Conservation (phyloP, 169 alveolate genomes). For the Plasmodium yoelii region DNA sequence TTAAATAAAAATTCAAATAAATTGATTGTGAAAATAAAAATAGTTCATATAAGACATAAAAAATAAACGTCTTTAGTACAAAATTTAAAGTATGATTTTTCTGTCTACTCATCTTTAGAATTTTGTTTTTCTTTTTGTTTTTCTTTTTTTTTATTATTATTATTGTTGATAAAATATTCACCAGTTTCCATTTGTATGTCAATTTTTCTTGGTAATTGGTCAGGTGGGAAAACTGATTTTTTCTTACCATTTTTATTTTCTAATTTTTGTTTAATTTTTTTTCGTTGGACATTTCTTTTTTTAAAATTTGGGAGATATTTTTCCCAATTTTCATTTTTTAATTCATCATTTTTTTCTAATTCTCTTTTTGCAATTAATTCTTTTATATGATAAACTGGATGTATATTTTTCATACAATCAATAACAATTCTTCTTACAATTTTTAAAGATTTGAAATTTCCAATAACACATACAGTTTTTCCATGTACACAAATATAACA, state of each 20-base stretch:
- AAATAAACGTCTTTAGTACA: no score
- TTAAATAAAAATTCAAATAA: no score
- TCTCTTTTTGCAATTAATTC: slow-evolving; percentile 99
- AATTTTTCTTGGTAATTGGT: slow-evolving; percentile 96
- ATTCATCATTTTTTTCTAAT: slow-evolving; percentile 95
- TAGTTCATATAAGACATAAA: no score
- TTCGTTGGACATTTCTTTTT: slow-evolving; percentile 94
- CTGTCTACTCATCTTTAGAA: slow-evolving; percentile 18
- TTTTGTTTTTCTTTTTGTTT: slow-evolving; percentile 35
- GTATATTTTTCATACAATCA: slow-evolving; percentile 98
- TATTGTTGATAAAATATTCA: slow-evolving; percentile 94
- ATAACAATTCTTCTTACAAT: slow-evolving; percentile 95
- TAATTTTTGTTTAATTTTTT: slow-evolving; percentile 78
- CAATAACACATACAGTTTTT: slow-evolving; percentile 98
- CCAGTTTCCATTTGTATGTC: slow-evolving; percentile 98
- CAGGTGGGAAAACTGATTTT: slow-evolving; percentile 59
- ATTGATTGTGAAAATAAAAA: no score
- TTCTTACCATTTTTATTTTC: slow-evolving; percentile 36
- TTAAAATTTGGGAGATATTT: slow-evolving; percentile 98
- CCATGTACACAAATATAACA: slow-evolving; percentile 99
- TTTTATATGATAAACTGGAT: slow-evolving; percentile 98
- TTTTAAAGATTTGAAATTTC: slow-evolving; percentile 95
- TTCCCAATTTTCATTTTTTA: slow-evolving; percentile 96
- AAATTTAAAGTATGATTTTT: not conserved
- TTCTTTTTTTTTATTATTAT: slow-evolving; percentile 77